Conservation (phyloP, 495 filamentous ascomycete species). For the Aspergillus sclerotiicarbonarius region DNA sequence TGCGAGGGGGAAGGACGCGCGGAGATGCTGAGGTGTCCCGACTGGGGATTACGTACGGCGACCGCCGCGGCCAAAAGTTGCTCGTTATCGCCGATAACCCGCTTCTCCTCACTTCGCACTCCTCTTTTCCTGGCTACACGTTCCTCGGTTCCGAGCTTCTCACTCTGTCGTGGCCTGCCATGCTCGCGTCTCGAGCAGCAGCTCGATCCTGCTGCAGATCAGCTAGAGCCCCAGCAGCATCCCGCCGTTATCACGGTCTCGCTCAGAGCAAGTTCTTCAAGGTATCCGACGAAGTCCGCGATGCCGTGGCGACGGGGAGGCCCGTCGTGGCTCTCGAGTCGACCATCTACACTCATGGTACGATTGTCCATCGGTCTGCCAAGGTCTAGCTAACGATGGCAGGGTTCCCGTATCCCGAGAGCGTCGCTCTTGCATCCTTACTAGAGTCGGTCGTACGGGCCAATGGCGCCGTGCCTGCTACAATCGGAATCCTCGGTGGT, state of each 20-base stretch:
- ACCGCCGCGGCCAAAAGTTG: slow-evolving; percentile 39
- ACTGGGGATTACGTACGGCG: slow-evolving; percentile 34
- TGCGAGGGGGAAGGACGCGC: slow-evolving; percentile 13
- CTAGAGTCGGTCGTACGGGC: slow-evolving; percentile 75
- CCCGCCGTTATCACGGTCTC: slow-evolving; percentile 34
- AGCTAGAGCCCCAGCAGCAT: slow-evolving; percentile 7
- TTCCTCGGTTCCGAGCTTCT: not conserved
- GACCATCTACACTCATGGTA: slow-evolving; percentile 83
- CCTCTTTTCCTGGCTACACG: slow-evolving; percentile 3
- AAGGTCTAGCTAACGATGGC: slow-evolving; percentile 28
- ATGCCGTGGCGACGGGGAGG: slow-evolving; percentile 65
- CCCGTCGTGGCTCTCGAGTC: slow-evolving; percentile 92
- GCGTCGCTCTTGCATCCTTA: slow-evolving; percentile 62
- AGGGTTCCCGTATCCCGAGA: slow-evolving; percentile 85
- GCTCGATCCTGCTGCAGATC: slow-evolving; percentile 21
- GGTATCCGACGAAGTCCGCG: slow-evolving; percentile 78
- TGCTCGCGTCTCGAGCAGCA: slow-evolving; percentile 32
- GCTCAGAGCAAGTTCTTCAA: slow-evolving; percentile 57
- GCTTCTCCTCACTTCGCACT: slow-evolving; percentile 27
- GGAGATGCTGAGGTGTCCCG: slow-evolving; percentile 48
- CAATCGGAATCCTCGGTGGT: slow-evolving; percentile 80
- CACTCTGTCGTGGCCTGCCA: slow-evolving; percentile 11
- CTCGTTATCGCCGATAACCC: slow-evolving; percentile 34
- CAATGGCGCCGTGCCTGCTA: slow-evolving; percentile 88
- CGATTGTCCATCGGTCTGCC: slow-evolving; percentile 6